Evolutionary conservation across 805 yeast species (phyloP).

Genomic region (Ogataea paraovalis): DNA sequence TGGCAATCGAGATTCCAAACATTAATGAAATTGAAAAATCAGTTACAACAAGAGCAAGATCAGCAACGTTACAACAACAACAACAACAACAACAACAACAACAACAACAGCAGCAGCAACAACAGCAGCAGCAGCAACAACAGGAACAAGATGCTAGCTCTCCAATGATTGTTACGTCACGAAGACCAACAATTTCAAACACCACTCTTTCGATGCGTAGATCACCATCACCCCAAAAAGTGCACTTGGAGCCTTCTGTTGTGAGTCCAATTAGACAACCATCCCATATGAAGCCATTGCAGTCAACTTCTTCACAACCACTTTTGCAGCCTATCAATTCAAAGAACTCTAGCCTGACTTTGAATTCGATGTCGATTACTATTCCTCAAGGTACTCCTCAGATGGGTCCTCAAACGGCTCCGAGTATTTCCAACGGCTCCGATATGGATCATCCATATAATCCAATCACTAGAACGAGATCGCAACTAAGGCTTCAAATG

Average conservation of each 20-base stretch:
- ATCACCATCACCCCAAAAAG: constrained; percentile 46
- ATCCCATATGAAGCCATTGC: constrained; percentile 50
- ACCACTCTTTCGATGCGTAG: constrained; percentile 36
- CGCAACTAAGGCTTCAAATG: constrained; percentile 66
- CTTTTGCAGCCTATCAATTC: constrained; percentile 54
- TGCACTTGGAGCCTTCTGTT: constrained; percentile 18
- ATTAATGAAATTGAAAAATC: constrained; percentile 41
- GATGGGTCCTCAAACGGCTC: constrained; percentile 31
- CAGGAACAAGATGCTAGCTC: constrained; percentile 7
- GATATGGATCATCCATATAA: constrained; percentile 6
- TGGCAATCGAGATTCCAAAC: constrained; percentile 65
- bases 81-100: constrained; percentile 6
- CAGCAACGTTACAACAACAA: constrained; percentile 34
- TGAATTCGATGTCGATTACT: constrained; percentile 3
- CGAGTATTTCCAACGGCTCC: constrained; percentile 15
- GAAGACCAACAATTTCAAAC: constrained; percentile 36
- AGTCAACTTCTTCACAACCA: constrained; percentile 37
- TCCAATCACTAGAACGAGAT: constrained; percentile 37
- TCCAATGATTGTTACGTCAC: constrained; percentile 11
- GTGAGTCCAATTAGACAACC: constrained; percentile 30
- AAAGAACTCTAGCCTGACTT: constrained; percentile 21
- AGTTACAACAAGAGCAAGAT: constrained; percentile 29
- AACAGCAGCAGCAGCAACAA: constrained; percentile 23
- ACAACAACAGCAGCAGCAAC: constrained; percentile 36
- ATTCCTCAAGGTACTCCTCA: constrained; percentile 3